These are phyloP conservation scores for Pleurotus pulmonarius DNA, from an alignment of 768 basidiomycete species.

Conservation along the genomic window DNA sequence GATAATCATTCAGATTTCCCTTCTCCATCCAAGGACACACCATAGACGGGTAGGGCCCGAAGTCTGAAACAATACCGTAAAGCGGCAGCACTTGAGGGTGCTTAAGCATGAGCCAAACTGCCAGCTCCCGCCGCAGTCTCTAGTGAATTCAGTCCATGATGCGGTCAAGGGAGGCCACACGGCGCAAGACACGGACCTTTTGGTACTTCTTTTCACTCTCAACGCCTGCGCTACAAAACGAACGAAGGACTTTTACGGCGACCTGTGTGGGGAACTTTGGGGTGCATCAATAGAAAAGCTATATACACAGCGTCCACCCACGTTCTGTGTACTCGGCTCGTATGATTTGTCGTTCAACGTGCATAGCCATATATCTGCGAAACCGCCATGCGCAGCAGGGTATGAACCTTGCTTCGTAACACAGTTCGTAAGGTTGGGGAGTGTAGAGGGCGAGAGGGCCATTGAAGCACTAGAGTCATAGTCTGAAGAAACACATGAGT, in stretches of 20 bases:
- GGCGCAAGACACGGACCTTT: neutral
- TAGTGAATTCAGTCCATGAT: neutral
- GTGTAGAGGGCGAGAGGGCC: too few species aligned
- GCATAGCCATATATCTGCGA: slow-evolving; percentile 7
- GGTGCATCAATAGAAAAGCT: too few species aligned
- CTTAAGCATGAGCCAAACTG: slow-evolving; percentile 12
- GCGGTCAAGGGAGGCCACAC: neutral
- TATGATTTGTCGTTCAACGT: neutral
- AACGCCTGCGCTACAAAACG: neutral
- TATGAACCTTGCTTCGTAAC: neutral
- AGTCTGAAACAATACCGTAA: slow-evolving; percentile 22
- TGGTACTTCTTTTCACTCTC: neutral
- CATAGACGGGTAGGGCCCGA: slow-evolving; percentile 25
- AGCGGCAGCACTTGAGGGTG: slow-evolving; percentile 24
- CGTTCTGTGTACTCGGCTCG: neutral
- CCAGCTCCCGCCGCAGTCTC: slow-evolving; percentile 16
- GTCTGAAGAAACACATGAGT: too few species aligned
- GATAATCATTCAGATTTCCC: slow-evolving; percentile 21
- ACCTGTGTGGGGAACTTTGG: neutral
- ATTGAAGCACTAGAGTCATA: too few species aligned
- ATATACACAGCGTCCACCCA: too few species aligned
- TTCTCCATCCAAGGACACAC: slow-evolving; percentile 30
- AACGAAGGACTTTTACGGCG: slow-evolving; percentile 10
- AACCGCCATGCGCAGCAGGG: slow-evolving; percentile 1
- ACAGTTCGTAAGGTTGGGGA: neutral